These are phyloP conservation scores for Platanthera zijinensis DNA, from an alignment of 106 monocot genomes.

Conservation along the genomic window DNA sequence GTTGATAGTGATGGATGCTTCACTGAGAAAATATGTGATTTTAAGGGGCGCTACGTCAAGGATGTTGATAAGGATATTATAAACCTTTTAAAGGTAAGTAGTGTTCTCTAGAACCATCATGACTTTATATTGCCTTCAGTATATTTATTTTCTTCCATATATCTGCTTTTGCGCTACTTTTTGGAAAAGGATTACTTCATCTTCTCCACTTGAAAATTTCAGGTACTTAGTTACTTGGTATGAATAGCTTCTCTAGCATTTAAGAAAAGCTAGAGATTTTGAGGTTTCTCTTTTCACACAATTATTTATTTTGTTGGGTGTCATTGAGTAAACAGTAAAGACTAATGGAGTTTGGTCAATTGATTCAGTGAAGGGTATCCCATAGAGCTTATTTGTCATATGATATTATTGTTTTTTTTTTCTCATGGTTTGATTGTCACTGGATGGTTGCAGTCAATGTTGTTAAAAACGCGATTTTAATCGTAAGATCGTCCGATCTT, in stretches of 20 bases:
- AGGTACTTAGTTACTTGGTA: not conserved
- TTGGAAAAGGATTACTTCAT: not conserved
- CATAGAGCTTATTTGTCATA: not conserved
- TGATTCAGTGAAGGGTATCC: not conserved
- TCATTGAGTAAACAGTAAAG: not conserved
- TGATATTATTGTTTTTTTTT: not conserved
- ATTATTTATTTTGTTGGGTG: not conserved
- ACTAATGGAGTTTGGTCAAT: not conserved
- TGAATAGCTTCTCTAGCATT: not conserved
- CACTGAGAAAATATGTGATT: slow-evolving; percentile 59
- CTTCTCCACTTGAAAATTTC: not conserved
- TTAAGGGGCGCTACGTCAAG: slow-evolving; percentile 73
- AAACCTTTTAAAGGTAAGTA: slow-evolving; percentile 63
- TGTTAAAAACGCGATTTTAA: too few species aligned
- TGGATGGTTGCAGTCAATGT: too few species aligned
- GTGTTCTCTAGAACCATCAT: not conserved
- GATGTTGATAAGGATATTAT: slow-evolving; percentile 97
- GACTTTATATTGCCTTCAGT: not conserved
- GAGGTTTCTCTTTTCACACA: not conserved
- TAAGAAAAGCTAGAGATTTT: not conserved
- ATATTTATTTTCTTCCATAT: not conserved
- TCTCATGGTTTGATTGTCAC: too few species aligned
- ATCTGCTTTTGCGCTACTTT: not conserved
- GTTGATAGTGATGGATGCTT: slow-evolving; percentile 95
- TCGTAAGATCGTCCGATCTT: too few species aligned